Percentiles rank a stretch among this genome's conserved stretches.
These are phyloP conservation scores for Diaporthe batatas DNA, from an alignment of 2,329 filamentous ascomycete species.

Conservation along the genomic window DNA sequence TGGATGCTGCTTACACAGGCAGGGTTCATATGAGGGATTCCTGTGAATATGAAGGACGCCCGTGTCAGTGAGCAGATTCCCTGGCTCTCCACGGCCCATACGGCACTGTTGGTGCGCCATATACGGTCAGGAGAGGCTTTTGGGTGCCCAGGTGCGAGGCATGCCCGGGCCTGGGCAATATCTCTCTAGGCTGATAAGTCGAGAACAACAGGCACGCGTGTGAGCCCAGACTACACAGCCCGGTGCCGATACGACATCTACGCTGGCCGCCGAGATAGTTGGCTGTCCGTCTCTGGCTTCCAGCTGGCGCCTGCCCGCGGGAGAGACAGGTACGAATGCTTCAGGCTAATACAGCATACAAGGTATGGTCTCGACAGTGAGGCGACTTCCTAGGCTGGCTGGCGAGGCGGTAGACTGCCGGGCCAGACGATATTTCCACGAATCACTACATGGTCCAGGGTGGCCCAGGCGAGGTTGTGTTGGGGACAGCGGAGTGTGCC, in stretches of 20 bases:
- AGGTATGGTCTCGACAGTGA: background rate
- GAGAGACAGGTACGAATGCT: background rate
- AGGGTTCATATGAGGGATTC: background rate
- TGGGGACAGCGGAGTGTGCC: slow-evolving; percentile 1
- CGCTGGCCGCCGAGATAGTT: background rate
- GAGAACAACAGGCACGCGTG: background rate
- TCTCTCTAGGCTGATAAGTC: background rate
- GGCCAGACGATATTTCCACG: background rate
- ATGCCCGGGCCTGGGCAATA: background rate
- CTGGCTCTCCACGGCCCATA: background rate
- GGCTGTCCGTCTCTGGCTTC: background rate
- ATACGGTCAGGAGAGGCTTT: background rate
- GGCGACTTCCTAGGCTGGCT: background rate
- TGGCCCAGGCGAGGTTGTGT: background rate
- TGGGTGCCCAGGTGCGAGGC: background rate
- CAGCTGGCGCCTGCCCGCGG: background rate
- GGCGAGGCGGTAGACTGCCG: background rate
- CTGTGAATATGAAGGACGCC: too few relatives aligned
- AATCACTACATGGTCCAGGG: background rate
- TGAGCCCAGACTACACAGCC: background rate
- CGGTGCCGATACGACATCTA: background rate
- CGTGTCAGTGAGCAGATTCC: background rate
- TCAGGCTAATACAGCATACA: background rate
- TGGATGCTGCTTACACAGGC: background rate
- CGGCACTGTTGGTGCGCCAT: background rate